Conservation (phyloP, 371 early-diverging fungal species). For the Mycotypha africana region DNA sequence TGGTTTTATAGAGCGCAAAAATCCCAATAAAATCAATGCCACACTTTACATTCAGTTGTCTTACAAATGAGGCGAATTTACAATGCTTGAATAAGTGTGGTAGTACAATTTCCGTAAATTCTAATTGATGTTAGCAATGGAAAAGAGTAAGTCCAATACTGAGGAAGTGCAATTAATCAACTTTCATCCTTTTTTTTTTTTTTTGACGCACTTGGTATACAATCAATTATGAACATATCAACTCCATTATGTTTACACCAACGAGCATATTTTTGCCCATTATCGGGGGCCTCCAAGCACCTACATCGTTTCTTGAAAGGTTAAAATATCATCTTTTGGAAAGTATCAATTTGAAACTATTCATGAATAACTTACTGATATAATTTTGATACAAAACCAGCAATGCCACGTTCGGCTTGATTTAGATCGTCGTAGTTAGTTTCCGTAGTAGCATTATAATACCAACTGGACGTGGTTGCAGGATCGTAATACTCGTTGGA, state of each 20-base stretch:
- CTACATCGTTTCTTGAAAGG: constrained; percentile 15
- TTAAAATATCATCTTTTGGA: neutral
- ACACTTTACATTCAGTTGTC: constrained; percentile 44
- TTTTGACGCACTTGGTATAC: constrained; percentile 32
- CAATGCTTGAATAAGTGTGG: constrained; percentile 50
- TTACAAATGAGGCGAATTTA: constrained; percentile 52
- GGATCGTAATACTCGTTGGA: too few species aligned
- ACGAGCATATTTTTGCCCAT: constrained; percentile 34
- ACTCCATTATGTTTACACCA: constrained; percentile 41
- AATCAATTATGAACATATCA: constrained; percentile 47
- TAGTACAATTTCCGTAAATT: constrained; percentile 45
- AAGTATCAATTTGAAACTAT: too few species aligned
- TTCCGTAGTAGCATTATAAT: too few species aligned
- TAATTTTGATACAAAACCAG: constrained; percentile 44
- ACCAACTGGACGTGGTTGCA: too few species aligned
- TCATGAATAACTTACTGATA: constrained; percentile 36
- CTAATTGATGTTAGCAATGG: too few species aligned
- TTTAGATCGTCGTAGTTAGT: too few species aligned
- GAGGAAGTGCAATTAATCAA: too few species aligned
- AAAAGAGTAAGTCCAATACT: too few species aligned
- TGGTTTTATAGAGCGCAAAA: too few species aligned
- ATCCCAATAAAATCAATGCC: neutral
- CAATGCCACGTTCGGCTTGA: constrained; percentile 37
- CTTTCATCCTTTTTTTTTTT: neutral
- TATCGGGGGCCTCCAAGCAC: constrained; percentile 32